Conservation (phyloP, 2,329 filamentous ascomycete genomes). For the Pseudogymnoascus sp. region DNA sequence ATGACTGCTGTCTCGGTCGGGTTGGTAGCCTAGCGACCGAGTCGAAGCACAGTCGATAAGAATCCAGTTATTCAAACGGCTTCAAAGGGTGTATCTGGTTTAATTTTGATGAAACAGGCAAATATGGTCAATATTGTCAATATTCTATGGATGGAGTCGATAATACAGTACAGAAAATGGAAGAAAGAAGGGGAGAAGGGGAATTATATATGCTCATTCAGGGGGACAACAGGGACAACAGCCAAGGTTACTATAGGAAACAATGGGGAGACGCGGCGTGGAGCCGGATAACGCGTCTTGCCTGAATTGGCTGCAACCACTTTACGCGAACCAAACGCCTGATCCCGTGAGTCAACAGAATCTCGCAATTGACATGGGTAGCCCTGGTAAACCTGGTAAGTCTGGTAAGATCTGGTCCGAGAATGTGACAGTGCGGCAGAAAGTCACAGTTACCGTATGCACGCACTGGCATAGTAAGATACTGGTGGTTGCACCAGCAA, state of each 20-base stretch:
- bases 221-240: not conserved
- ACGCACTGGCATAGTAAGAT: not conserved
- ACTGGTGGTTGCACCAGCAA: not conserved
- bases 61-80: not conserved
- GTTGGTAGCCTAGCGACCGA: constrained; percentile 4
- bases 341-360: constrained; percentile 12
- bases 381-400: not conserved
- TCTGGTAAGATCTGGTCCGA: not conserved
- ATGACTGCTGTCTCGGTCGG: constrained; percentile 3
- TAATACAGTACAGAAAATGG: not conserved
- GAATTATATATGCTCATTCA: constrained; percentile 10
- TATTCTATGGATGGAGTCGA: not conserved
- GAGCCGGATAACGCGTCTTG: constrained; percentile 12
- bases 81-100: constrained; percentile 1
- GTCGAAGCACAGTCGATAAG: not conserved
- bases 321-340: constrained; percentile 15
- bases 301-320: constrained; percentile 11
- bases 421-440: constrained; percentile 3
- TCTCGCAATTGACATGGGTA: constrained; percentile 5
- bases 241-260: constrained; percentile 12
- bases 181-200: not conserved
- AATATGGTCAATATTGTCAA: constrained; percentile 10
- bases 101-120: constrained; percentile 1
- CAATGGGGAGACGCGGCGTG: constrained; percentile 13
- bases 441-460: not conserved